Evolutionary conservation across 805 yeast genomes (phyloP).

Genomic region (Candida coquimbonensis): DNA sequence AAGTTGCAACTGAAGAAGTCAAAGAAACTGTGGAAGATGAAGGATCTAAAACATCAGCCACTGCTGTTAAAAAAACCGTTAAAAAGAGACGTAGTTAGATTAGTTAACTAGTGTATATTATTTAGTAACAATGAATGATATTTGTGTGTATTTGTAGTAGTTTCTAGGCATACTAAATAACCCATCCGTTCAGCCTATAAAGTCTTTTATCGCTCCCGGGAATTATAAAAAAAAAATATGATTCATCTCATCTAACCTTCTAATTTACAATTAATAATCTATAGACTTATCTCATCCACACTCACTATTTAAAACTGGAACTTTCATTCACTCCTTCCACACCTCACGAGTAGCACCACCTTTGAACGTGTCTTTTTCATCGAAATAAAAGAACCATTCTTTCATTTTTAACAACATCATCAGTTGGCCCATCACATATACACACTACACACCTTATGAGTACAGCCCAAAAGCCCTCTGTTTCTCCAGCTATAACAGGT

Average conservation of each 20-base stretch:
- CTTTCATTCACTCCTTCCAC: background rate
- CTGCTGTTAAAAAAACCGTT: background rate
- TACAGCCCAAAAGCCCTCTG: slow-evolving; percentile 14
- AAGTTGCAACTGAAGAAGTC: background rate
- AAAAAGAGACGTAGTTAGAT: slow-evolving; percentile 8
- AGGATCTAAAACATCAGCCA: slow-evolving; percentile 3
- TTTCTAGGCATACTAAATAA: no score
- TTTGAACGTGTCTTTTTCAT: no score
- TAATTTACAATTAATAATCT: no score
- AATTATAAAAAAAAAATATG: background rate
- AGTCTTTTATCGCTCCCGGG: background rate
- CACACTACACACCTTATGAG: background rate
- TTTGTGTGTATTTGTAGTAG: no score
- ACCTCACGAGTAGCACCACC: no score
- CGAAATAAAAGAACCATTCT: background rate
- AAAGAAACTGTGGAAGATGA: background rate
- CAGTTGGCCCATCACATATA: no score
- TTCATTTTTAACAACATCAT: background rate
- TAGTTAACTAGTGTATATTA: background rate
- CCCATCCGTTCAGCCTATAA: no score
- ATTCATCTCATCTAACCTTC: background rate
- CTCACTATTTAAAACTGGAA: no score
- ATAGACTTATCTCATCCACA: no score
- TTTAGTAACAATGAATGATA: background rate
- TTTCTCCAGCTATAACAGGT: slow-evolving; percentile 53